Evolutionary conservation across 768 basidiomycete species (phyloP), one percentile per base, ranked within the genome.

Genomic region (Trametes meyenii): DNA sequence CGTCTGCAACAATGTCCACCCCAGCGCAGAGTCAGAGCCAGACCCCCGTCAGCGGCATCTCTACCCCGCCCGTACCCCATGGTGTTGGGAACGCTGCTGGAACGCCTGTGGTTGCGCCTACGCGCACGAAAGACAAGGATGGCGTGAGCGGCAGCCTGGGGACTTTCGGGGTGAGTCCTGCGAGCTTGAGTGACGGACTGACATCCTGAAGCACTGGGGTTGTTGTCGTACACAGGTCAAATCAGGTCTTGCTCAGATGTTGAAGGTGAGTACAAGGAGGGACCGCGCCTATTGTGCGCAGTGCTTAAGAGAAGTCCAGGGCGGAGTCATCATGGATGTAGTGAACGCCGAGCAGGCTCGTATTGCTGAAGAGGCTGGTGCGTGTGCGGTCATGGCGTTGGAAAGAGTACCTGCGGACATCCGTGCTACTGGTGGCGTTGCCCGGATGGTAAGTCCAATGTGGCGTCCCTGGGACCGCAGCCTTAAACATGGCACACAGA

Each of bases 321-420:
- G 89, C 57, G 92, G 89, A 61, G 91, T 93, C 63, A 94, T 94
- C 76, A 97, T 98, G 95, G 96, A 98, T 73, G 96, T 98, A 51
- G 79, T 92, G 66, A 95, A 91, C 68, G 86, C 80, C 24, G 88
- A 92, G 60, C 64, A 96, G 89, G 96, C 96, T 61, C 90, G 91
- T 63, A 95, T 98, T 68, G 96, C 96, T 46, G 96, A 98, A 72
- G 94, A 95, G 72, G 96, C 96, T 10, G 96, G 96, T 48, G 96
- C 96, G 7, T 94, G 93, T 72, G 96, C 96, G 61, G 96, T 99
- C 64, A 98, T 99, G 96, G 94, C 94, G 4, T 83, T 96, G 35
- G 94, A 97, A 75, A 83, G 95, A 59, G 93, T 99, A 3, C 96
- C 96, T 11, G 95, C 96, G 13, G 94, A 98, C 72, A 98, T 99